Conservation (phyloP, 495 filamentous ascomycete genomes). For the Penicillium nucicola region DNA sequence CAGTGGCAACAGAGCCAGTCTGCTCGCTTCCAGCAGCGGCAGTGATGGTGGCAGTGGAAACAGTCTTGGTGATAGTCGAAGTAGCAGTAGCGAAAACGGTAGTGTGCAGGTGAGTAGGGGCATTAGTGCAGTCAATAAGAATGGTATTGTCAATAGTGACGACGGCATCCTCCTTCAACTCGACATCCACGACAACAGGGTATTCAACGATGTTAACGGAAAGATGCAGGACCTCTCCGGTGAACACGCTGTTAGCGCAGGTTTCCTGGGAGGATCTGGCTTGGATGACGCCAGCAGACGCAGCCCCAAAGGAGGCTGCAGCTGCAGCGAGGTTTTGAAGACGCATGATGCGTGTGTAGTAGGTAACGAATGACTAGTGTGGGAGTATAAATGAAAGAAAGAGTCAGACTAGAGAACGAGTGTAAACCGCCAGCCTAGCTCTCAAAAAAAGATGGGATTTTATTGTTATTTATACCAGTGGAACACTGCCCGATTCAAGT, state of each 20-base stretch:
- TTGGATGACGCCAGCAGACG: slow-evolving; percentile 9
- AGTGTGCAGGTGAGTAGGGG: slow-evolving; percentile 15
- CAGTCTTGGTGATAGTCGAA: slow-evolving; percentile 15
- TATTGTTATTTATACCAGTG: not conserved
- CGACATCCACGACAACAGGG: slow-evolving; percentile 13
- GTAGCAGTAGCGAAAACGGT: slow-evolving; percentile 12
- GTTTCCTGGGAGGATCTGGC: slow-evolving; percentile 2
- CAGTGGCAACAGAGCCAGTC: not conserved
- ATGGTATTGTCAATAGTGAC: slow-evolving; percentile 16
- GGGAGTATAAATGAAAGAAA: not conserved
- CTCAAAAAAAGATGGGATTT: not conserved
- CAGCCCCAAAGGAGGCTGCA: slow-evolving; percentile 11
- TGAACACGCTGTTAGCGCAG: slow-evolving; percentile 12
- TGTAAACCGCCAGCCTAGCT: not conserved
- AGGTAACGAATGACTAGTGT: slow-evolving; percentile 3
- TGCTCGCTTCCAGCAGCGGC: not conserved
- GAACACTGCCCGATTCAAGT: too few species aligned
- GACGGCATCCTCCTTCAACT: slow-evolving; percentile 12
- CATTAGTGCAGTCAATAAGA: slow-evolving; percentile 15
- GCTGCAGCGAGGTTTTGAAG: not conserved
- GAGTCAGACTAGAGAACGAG: not conserved
- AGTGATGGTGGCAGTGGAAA: slow-evolving; percentile 13
- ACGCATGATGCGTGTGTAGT: slow-evolving; percentile 3
- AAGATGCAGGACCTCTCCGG: slow-evolving; percentile 15
- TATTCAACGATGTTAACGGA: slow-evolving; percentile 17